A percentile compares a stretch with the other conserved stretches of the same genome.
Evolutionary conservation across 306 rosid species (phyloP).

Genomic region (Hippophae tibetana): DNA sequence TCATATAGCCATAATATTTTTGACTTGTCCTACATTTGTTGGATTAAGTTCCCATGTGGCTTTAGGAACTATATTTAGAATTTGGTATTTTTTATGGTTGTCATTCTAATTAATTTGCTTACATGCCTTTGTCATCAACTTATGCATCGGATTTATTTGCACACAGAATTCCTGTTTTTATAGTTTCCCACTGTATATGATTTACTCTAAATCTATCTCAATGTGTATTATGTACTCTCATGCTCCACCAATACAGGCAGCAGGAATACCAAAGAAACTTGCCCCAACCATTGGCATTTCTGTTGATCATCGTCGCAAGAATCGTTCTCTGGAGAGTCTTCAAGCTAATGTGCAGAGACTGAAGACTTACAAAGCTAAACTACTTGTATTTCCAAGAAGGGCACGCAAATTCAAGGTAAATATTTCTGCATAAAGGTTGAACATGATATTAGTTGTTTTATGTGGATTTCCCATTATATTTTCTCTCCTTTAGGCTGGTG

Average conservation of each 20-base stretch:
- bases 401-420: slow-evolving; percentile 50
- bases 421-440: neutral
- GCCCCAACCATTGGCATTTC: slow-evolving; percentile 64
- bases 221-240: too few relatives aligned
- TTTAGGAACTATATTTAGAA: too few relatives aligned
- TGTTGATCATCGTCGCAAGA: slow-evolving; percentile 62
- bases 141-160: too few relatives aligned
- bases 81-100: neutral
- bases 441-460: neutral
- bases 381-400: slow-evolving; percentile 67
- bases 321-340: slow-evolving; percentile 46
- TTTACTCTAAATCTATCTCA: too few relatives aligned
- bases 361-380: slow-evolving; percentile 64
- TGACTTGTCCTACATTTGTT: too few relatives aligned
- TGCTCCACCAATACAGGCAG: slow-evolving; percentile 29
- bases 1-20: too few relatives aligned
- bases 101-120: neutral
- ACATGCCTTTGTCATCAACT: neutral
- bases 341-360: slow-evolving; percentile 57
- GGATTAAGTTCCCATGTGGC: too few relatives aligned
- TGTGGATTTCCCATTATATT: neutral
- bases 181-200: neutral
- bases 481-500: slow-evolving; percentile 29
- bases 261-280: slow-evolving; percentile 58
- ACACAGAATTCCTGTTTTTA: neutral